Conservation (phyloP, 169 alveolate species). For the Plasmodium yoelii region DNA sequence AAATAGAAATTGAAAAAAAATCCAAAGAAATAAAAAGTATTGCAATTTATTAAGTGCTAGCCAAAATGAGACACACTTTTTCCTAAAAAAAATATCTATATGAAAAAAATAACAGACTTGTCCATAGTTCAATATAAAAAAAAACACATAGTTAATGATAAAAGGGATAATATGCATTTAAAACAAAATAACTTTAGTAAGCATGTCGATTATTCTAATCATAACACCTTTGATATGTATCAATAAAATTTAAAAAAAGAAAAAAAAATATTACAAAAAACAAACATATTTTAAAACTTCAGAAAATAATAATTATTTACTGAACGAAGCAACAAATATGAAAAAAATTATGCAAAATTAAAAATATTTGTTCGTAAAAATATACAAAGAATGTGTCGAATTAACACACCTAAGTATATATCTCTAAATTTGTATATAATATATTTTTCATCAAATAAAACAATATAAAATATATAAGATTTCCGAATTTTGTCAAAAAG, state of each 20-base stretch:
- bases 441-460: background rate
- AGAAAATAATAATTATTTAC: background rate
- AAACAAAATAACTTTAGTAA: too few species aligned
- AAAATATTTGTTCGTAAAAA: slow-evolving; percentile 32
- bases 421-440: slow-evolving; percentile 1
- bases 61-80: too few species aligned
- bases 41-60: too few species aligned
- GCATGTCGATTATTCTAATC: too few species aligned
- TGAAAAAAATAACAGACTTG: too few species aligned
- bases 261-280: slow-evolving; percentile 28
- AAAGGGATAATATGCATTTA: background rate
- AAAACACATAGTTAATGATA: background rate
- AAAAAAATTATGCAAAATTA: slow-evolving; percentile 43
- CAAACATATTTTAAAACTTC: background rate
- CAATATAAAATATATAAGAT: too few species aligned
- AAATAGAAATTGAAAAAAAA: too few species aligned
- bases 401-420: background rate
- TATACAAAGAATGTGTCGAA: too few species aligned
- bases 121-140: too few species aligned
- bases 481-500: too few species aligned
- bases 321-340: background rate
- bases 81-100: too few species aligned
- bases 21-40: too few species aligned
- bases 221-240: background rate
- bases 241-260: slow-evolving; percentile 12